These are phyloP conservation scores for Botryotinia narcissicola DNA, from an alignment of 2,329 filamentous ascomycete genomes.

Conservation along the genomic window DNA sequence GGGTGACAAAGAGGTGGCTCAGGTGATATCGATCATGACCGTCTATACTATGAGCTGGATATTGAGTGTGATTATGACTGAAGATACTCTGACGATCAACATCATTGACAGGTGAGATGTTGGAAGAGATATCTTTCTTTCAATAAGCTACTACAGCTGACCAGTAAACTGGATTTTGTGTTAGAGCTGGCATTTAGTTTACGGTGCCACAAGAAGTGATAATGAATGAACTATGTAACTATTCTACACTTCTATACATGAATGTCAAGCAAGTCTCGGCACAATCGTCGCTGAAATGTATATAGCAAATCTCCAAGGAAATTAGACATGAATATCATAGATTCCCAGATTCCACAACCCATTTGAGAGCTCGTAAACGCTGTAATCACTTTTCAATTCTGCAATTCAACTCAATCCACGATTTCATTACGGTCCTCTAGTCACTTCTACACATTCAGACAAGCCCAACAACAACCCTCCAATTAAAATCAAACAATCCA, in stretches of 20 bases:
- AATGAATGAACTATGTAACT: neutral
- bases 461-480: neutral
- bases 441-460: neutral
- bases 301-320: neutral
- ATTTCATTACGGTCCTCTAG: neutral
- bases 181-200: rapidly evolving
- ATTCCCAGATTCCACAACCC: no score
- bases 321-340: neutral
- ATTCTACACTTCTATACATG: neutral
- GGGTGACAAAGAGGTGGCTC: neutral
- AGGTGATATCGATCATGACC: neutral
- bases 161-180: neutral
- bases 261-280: no score
- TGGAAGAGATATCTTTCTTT: neutral
- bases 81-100: no score
- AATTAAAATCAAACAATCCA: neutral
- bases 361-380: neutral
- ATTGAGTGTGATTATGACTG: no score
- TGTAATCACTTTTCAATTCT: neutral
- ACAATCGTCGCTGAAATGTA: no score
- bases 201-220: neutral
- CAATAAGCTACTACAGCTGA: neutral
- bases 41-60: no score
- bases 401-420: neutral
- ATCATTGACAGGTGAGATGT: neutral